phyloP scores from a whole-genome alignment of 768 basidiomycete species.

The Rhodotorula diobovata region DNA sequence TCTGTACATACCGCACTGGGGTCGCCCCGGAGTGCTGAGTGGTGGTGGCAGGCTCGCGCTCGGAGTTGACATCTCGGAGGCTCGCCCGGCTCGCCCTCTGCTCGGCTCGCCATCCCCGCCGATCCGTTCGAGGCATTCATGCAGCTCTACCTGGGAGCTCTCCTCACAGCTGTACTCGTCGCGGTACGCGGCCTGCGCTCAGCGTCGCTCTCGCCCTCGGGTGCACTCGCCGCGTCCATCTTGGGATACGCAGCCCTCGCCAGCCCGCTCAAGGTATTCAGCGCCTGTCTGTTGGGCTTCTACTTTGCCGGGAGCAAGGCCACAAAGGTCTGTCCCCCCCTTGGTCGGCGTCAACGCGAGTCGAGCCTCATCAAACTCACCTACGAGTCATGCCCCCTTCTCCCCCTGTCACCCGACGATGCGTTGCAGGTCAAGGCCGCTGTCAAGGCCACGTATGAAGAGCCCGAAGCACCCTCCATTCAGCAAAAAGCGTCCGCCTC shows the following conservation, averaged over 20 bases:
- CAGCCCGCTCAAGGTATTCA: constrained; percentile 63
- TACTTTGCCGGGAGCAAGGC: constrained; percentile 76
- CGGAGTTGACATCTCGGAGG: background rate
- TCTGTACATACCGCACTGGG: too few relatives aligned
- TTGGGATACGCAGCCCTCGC: constrained; percentile 71
- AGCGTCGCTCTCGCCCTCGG: constrained; percentile 69
- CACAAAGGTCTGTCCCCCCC: constrained; percentile 64
- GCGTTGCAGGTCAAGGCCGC: constrained; percentile 52
- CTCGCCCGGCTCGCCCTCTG: background rate
- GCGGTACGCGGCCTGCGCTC: constrained; percentile 67
- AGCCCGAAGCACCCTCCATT: constrained; percentile 52
- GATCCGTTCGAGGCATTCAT: background rate
- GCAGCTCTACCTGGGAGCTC: constrained; percentile 43
- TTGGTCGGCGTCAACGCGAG: too few relatives aligned
- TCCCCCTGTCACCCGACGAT: background rate
- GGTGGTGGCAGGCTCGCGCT: too few relatives aligned
- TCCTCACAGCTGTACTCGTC: constrained; percentile 45
- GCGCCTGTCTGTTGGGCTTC: constrained; percentile 64
- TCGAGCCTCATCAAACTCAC: background rate
- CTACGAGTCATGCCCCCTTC: too few relatives aligned
- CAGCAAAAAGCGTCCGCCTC: constrained; percentile 50
- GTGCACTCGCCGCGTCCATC: constrained; percentile 68
- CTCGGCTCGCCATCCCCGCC: too few relatives aligned
- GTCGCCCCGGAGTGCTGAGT: too few relatives aligned
- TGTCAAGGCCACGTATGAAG: constrained; percentile 66